These are phyloP conservation scores for Camellia granthamiana DNA, from an alignment of 148 eudicot species.

Conservation along the genomic window DNA sequence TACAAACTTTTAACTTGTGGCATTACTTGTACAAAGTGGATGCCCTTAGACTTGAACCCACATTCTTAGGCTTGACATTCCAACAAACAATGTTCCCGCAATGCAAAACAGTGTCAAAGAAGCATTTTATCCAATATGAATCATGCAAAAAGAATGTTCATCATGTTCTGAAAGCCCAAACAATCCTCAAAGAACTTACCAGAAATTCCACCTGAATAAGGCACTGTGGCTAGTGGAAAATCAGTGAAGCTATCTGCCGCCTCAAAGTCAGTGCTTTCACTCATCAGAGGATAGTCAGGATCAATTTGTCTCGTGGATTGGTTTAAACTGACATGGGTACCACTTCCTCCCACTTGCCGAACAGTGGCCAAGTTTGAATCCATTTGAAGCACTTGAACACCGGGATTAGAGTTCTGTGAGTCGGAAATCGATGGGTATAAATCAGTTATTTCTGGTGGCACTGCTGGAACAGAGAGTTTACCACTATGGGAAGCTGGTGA, in stretches of 20 bases:
- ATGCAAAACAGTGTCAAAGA: neutral
- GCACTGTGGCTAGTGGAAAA: constrained; percentile 16
- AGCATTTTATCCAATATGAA: neutral
- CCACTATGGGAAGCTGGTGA: neutral
- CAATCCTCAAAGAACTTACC: neutral
- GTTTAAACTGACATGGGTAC: neutral
- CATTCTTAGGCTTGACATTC: neutral
- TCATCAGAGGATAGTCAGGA: neutral
- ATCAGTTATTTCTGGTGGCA: neutral
- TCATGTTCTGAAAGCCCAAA: neutral
- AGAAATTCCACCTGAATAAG: constrained; percentile 7
- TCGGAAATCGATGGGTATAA: neutral
- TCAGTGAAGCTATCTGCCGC: neutral
- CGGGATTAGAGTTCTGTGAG: neutral
- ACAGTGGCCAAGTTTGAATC: neutral
- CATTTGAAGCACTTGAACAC: neutral
- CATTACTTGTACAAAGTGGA: neutral
- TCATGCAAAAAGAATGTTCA: neutral
- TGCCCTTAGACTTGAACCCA: neutral
- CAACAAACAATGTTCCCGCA: neutral
- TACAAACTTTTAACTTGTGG: neutral
- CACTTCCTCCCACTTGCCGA: constrained; percentile 5
- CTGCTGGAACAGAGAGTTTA: neutral
- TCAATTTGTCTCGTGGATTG: neutral
- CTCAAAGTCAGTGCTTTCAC: neutral